Percentiles rank a stretch among this genome's conserved stretches.
phyloP scores from a whole-genome alignment of 2,329 filamentous ascomycete species.

The Tricladium varicosporioides region DNA sequence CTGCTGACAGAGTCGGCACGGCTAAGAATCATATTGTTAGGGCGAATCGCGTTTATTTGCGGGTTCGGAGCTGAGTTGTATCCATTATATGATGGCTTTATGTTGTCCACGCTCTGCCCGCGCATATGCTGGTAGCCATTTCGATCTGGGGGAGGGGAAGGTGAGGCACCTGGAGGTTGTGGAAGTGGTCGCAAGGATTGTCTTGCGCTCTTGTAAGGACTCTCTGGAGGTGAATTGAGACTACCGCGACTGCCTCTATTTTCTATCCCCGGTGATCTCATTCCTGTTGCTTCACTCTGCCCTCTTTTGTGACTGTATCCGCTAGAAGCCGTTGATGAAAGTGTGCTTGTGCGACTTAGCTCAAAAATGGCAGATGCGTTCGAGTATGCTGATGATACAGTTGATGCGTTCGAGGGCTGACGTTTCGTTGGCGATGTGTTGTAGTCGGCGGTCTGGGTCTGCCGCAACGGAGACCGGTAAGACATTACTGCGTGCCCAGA shows the following conservation, averaged over 20 bases:
- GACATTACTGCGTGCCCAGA: conserved; percentile 44
- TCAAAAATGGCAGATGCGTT: conserved; percentile 48
- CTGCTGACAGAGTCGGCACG: conserved; percentile 51
- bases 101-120: conserved; percentile 60
- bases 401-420: conserved; percentile 68
- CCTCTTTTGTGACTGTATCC: conserved; percentile 68
- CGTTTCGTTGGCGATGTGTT: conserved; percentile 41
- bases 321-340: conserved; percentile 71
- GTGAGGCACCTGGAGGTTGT: conserved; percentile 53
- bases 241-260: conserved; percentile 38
- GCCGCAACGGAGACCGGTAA: conserved; percentile 57
- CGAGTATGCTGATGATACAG: conserved; percentile 68
- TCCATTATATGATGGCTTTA: conserved; percentile 47
- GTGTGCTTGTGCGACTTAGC: conserved; percentile 63
- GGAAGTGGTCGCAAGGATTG: conserved; percentile 75
- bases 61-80: conserved; percentile 28
- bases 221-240: conserved; percentile 50
- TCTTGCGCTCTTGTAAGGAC: conserved; percentile 68
- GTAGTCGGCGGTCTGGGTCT: conserved; percentile 52
- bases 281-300: conserved; percentile 66
- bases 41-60: conserved; percentile 36
- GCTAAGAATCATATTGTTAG: conserved; percentile 61
- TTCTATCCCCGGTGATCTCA: conserved; percentile 49
- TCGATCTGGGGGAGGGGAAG: conserved; percentile 39
- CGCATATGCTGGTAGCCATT: conserved; percentile 35